Base-by-base conservation (phyloP, 2,329 filamentous ascomycete species). In the Penicillium psychrosexuale region DNA sequence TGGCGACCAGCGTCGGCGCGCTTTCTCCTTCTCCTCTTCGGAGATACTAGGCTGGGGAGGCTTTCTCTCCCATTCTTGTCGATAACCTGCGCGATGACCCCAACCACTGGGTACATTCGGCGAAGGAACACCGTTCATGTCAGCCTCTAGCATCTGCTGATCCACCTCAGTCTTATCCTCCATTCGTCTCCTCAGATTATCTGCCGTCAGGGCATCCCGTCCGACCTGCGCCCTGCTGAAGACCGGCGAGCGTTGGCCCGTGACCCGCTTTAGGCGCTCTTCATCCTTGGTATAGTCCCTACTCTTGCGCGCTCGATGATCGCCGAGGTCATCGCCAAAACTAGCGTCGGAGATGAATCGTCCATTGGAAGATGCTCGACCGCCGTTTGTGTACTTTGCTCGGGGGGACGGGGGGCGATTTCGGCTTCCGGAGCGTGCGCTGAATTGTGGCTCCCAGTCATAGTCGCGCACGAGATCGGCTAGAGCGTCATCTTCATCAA, bases 161-260 rank as follows among this genome's bases (percentile, higher is more conserved):
- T 66, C 57, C 8, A 31, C 43, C 4, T 55, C 54, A 11, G 42
- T 27, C 12, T 63, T 62, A 28, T 69, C 62, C 47, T 69, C 64
- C 12, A 73, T 67, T 12, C 70, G 69, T 44, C 74, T 66, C 51
- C 70, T 71, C 40, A 76, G 57, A 49, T 72, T 70, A 15, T 75
- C 72, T 31, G 72, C 68, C 0, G 72, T 72, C 43, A 74, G 57
- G 6, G 62, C 59, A 17, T 61, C 57, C 47, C 59, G 66, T 5
- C 69, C 71, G n/a, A 65, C 64, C 36, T 66, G 71, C 28, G 70
- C 72, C 58, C 69, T 75, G 47, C 74, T 72, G 55, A 77, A 70
- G 22, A 76, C 68, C 2, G 75, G 74, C 2, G 72, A 73, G 24
- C 68, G 69, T 58, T 65, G 72, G 30, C 68, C 62, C 8, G 73